These are phyloP conservation scores for Suillus subluteus DNA, from an alignment of 768 basidiomycete species.

Conservation along the genomic window DNA sequence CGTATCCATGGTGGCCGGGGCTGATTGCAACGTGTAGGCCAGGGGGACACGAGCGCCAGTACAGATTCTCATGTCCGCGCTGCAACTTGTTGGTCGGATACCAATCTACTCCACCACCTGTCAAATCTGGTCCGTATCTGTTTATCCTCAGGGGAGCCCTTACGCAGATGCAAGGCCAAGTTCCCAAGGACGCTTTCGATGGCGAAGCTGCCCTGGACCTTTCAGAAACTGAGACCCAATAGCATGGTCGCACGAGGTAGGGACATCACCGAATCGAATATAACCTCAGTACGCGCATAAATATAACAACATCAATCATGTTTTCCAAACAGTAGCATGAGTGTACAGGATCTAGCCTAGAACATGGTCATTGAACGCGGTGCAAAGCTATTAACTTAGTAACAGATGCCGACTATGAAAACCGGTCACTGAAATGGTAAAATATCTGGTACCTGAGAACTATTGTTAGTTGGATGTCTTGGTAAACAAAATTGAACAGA, in stretches of 20 bases:
- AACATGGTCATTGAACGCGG: neutral
- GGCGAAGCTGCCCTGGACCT: slow-evolving; percentile 36
- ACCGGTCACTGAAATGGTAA: neutral
- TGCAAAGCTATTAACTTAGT: neutral
- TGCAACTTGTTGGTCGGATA: slow-evolving; percentile 61
- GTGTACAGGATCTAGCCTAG: neutral
- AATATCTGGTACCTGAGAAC: neutral
- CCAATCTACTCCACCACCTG: slow-evolving; percentile 76
- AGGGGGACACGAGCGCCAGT: slow-evolving; percentile 77
- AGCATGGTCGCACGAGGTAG: no score
- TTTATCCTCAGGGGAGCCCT: slow-evolving; percentile 83
- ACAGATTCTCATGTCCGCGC: slow-evolving; percentile 60
- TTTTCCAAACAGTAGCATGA: slow-evolving; percentile 3
- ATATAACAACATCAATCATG: neutral
- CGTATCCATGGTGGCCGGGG: slow-evolving; percentile 12
- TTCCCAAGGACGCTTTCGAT: slow-evolving; percentile 84
- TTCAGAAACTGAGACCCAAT: neutral
- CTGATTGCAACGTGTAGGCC: slow-evolving; percentile 42
- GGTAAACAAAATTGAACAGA: neutral
- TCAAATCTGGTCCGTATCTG: slow-evolving; percentile 75
- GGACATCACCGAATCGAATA: no score
- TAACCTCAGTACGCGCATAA: neutral
- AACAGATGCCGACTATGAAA: neutral
- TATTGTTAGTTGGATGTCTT: slow-evolving; percentile 16
- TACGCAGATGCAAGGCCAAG: slow-evolving; percentile 86